Evolutionary conservation across 2,329 filamentous ascomycete genomes (phyloP).

Genomic region (Phialophora expanda): DNA sequence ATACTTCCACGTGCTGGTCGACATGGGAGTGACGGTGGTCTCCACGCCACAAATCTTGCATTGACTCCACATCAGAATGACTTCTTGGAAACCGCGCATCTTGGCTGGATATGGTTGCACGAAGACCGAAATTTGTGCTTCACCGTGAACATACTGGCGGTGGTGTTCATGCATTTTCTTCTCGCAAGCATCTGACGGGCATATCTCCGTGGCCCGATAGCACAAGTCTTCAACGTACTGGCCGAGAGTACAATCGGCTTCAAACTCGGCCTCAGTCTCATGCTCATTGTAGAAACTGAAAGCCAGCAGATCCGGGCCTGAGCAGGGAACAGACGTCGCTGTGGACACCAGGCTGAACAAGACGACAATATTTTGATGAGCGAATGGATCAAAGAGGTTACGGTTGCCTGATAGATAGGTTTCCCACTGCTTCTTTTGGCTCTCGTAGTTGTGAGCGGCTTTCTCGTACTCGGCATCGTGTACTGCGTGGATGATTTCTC

Average conservation of each 20-base stretch:
- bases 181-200: slow-evolving; percentile 82
- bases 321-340: slow-evolving; percentile 88
- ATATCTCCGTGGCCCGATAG: slow-evolving; percentile 74
- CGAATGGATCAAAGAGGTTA: slow-evolving; percentile 90
- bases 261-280: slow-evolving; percentile 70
- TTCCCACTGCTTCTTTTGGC: slow-evolving; percentile 95
- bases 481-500: slow-evolving; percentile 91
- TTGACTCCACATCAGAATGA: slow-evolving; percentile 96
- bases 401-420: slow-evolving; percentile 87
- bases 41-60: slow-evolving; percentile 92
- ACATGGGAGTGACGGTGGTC: slow-evolving; percentile 88
- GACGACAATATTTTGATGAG: slow-evolving; percentile 95
- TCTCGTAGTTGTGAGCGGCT: slow-evolving; percentile 89
- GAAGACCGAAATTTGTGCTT: slow-evolving; percentile 89
- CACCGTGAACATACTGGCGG: slow-evolving; percentile 94
- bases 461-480: slow-evolving; percentile 98
- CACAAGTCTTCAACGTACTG: slow-evolving; percentile 95
- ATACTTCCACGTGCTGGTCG: slow-evolving; percentile 93
- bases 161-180: slow-evolving; percentile 91
- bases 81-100: slow-evolving; percentile 68
- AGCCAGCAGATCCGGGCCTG: slow-evolving; percentile 86
- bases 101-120: slow-evolving; percentile 76
- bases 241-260: slow-evolving; percentile 86
- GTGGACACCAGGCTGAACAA: slow-evolving; percentile 94
- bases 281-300: slow-evolving; percentile 94